Evolutionary conservation across 2,329 filamentous ascomycete genomes (phyloP).

Genomic region (Mollisia scopiformis): DNA sequence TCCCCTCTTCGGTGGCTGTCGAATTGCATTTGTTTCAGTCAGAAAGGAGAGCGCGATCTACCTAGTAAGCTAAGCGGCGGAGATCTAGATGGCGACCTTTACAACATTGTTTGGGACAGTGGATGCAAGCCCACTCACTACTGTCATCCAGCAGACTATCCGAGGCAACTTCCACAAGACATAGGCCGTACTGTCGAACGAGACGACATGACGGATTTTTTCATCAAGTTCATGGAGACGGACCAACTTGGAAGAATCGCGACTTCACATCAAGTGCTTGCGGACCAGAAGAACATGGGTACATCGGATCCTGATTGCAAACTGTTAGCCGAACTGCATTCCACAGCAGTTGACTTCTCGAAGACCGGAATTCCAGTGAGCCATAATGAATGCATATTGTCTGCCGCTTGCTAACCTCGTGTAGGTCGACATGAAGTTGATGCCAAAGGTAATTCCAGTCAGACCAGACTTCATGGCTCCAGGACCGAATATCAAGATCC

Average conservation of each 20-base stretch:
- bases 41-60: slow-evolving; percentile 70
- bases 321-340: slow-evolving; percentile 64
- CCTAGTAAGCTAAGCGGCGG: slow-evolving; percentile 80
- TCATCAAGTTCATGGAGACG: slow-evolving; percentile 75
- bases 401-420: neutral
- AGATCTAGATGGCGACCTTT: slow-evolving; percentile 83
- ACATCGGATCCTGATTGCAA: slow-evolving; percentile 55
- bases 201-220: slow-evolving; percentile 77
- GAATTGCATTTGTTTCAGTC: slow-evolving; percentile 82
- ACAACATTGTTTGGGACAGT: slow-evolving; percentile 76
- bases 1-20: slow-evolving; percentile 64
- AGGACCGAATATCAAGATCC: slow-evolving; percentile 46
- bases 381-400: neutral
- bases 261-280: slow-evolving; percentile 64
- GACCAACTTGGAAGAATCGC: slow-evolving; percentile 70
- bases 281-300: slow-evolving; percentile 58
- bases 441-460: slow-evolving; percentile 31
- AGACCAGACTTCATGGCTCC: slow-evolving; percentile 58
- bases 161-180: slow-evolving; percentile 55
- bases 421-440: neutral
- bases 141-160: slow-evolving; percentile 71
- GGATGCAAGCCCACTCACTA: slow-evolving; percentile 47
- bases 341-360: slow-evolving; percentile 74
- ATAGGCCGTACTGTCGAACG: slow-evolving; percentile 62
- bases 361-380: slow-evolving; percentile 69